Evolutionary conservation across 2,329 filamentous ascomycete species (phyloP).

Genomic region (Alternaria burnsii): DNA sequence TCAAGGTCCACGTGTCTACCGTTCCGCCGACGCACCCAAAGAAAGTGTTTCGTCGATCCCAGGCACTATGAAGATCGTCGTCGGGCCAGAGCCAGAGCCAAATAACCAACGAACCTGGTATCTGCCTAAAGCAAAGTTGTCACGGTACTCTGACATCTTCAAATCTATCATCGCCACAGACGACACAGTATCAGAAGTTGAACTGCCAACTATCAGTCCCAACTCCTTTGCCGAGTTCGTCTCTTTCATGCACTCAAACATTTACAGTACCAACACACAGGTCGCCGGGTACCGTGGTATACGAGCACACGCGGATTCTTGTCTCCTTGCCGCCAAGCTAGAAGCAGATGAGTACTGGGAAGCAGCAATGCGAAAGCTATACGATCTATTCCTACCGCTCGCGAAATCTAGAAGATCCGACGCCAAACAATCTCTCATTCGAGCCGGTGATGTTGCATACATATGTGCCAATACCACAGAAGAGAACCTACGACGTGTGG

Average conservation of each 20-base stretch:
- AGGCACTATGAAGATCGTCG: conserved; percentile 14
- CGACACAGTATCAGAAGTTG: background rate
- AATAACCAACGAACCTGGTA: conserved; percentile 17
- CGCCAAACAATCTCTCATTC: conserved; percentile 5
- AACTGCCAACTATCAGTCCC: conserved; percentile 3
- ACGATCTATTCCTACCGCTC: conserved; percentile 17
- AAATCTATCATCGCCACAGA: background rate
- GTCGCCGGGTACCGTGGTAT: conserved; percentile 18
- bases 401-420: background rate
- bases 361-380: conserved; percentile 19
- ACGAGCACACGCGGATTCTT: conserved; percentile 11
- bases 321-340: conserved; percentile 20
- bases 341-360: conserved; percentile 14
- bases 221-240: conserved; percentile 28
- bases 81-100: conserved; percentile 1
- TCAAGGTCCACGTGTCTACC: background rate
- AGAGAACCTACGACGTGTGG: background rate
- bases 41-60: background rate
- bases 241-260: conserved; percentile 26
- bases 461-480: conserved; percentile 12
- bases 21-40: background rate
- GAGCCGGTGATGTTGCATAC: conserved; percentile 19
- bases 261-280: conserved; percentile 27
- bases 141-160: conserved; percentile 16
- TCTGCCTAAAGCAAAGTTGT: conserved; percentile 15